Conservation (phyloP, 176 grass and related monocot species). For the Calamus simplicifolius region DNA sequence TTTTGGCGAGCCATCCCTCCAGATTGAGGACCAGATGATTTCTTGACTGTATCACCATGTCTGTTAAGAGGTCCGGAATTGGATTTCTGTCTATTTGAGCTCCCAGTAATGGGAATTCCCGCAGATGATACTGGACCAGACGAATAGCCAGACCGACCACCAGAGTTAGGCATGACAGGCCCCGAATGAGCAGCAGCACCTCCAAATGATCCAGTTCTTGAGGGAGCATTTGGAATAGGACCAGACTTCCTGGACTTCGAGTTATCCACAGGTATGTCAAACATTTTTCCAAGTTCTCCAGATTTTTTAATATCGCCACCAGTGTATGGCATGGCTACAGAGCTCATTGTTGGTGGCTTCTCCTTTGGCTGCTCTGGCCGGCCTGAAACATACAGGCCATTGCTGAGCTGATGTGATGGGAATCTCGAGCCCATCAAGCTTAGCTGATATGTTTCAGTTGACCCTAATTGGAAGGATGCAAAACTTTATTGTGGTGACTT, state of each 20-base stretch:
- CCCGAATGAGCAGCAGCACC: slow-evolving; percentile 65
- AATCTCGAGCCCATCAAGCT: slow-evolving; percentile 76
- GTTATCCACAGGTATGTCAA: slow-evolving; percentile 72
- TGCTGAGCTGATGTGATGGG: slow-evolving; percentile 84
- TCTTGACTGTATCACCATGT: slow-evolving; percentile 78
- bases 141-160: slow-evolving; percentile 50
- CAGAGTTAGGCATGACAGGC: slow-evolving; percentile 51
- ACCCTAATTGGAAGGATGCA: no score
- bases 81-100: slow-evolving; percentile 74
- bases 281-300: slow-evolving; percentile 96
- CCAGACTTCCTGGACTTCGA: slow-evolving; percentile 87
- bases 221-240: slow-evolving; percentile 47
- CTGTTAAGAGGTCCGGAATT: slow-evolving; percentile 90
- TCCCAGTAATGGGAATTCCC: slow-evolving; percentile 38
- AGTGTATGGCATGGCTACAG: slow-evolving; percentile 83
- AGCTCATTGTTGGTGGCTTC: slow-evolving; percentile 71
- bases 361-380: slow-evolving; percentile 87
- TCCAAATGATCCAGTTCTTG: slow-evolving; percentile 60
- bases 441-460: no score
- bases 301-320: slow-evolving; percentile 97
- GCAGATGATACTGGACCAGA: slow-evolving; percentile 58
- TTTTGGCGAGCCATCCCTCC: slow-evolving; percentile 86
- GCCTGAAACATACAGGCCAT: slow-evolving; percentile 91
- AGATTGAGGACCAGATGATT: slow-evolving; percentile 86
- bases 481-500: no score